Evolutionary conservation across 139 green algal genomes (phyloP), one percentile per base, ranked within the genome.

Genomic region (Chlorella sorokiniana): DNA sequence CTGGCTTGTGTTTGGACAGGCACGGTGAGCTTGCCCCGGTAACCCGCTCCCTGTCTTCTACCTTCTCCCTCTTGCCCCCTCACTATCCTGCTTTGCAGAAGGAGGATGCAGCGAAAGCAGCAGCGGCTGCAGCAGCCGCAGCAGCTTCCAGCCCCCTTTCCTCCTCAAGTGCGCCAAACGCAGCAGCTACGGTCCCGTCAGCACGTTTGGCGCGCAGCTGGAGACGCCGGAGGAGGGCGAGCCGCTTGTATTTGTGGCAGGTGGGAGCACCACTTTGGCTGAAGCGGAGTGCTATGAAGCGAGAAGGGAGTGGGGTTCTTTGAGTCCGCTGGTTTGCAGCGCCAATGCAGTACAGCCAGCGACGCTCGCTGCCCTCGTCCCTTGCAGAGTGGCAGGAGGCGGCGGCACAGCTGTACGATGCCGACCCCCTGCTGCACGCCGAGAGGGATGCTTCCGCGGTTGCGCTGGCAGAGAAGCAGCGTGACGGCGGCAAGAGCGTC

Each of bases 401-500:
- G 25, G 42, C 38, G 22, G 48, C 68, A 16, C 31, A 41, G 29
- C 54, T 62, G 22, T 73, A 63, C 25, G 81, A 67, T 7, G 38
- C 63, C 56, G 48, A 14, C 23, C 48, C n/a, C 3, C n/a, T 54
- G 35, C 27, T 44, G 44, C 10, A 0, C 2, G 25, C 56, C 0
- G 56, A 68, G 71, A 59, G 11, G 20, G 37, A 44, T 29, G 37
- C 62, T 6, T 72, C 59, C 5, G 75, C 56, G 9, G 40, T 20
- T 10, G 75, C 75, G 56, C 75, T 70, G 59, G 59, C 81, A 3
- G 69, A 75, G 35, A 35, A 59, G 41, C 56, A n/a, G 71, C 48
- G 65, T 6, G 38, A 44, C 54, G 54, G 54, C 44, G 68, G 74
- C 31, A 81, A 81, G 75, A 51, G 73, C 37, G 90, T 93, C 45